These are phyloP conservation scores for Aspergillus transmontanensis DNA, from an alignment of 2,329 filamentous ascomycete genomes.

Conservation along the genomic window DNA sequence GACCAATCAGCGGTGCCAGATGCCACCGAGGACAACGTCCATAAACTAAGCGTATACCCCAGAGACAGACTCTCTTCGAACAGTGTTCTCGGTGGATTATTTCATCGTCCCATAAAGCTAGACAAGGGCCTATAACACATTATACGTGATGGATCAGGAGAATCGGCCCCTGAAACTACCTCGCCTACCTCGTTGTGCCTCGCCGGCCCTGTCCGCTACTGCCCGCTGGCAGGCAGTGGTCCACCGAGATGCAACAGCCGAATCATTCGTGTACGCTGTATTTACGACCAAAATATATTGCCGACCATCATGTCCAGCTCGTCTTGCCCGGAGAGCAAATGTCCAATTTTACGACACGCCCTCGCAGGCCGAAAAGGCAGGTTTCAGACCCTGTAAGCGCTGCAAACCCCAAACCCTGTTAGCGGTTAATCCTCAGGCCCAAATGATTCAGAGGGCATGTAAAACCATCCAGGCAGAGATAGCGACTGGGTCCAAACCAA, in stretches of 20 bases:
- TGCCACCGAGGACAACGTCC: background rate
- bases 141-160: conserved; percentile 11
- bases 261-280: conserved; percentile 60
- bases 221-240: conserved; percentile 49
- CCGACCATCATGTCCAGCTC: conserved; percentile 57
- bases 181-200: conserved; percentile 20
- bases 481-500: conserved; percentile 34
- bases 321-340: conserved; percentile 60
- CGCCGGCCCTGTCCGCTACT: conserved; percentile 28
- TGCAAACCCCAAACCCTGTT: conserved; percentile 51
- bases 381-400: conserved; percentile 59
- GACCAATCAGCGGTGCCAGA: conserved; percentile 33
- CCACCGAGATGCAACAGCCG: conserved; percentile 46
- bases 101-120: background rate
- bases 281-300: conserved; percentile 60
- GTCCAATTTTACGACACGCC: conserved; percentile 57
- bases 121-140: background rate
- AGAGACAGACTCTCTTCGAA: background rate
- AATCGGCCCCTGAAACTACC: conserved; percentile 24
- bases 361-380: conserved; percentile 50
- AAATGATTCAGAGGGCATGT: conserved; percentile 35
- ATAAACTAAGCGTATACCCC: background rate
- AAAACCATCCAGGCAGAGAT: conserved; percentile 31
- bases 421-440: conserved; percentile 34
- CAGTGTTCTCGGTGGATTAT: background rate